These are phyloP conservation scores for Piedraia hortae DNA, from an alignment of 2,329 filamentous ascomycete genomes.

Conservation along the genomic window DNA sequence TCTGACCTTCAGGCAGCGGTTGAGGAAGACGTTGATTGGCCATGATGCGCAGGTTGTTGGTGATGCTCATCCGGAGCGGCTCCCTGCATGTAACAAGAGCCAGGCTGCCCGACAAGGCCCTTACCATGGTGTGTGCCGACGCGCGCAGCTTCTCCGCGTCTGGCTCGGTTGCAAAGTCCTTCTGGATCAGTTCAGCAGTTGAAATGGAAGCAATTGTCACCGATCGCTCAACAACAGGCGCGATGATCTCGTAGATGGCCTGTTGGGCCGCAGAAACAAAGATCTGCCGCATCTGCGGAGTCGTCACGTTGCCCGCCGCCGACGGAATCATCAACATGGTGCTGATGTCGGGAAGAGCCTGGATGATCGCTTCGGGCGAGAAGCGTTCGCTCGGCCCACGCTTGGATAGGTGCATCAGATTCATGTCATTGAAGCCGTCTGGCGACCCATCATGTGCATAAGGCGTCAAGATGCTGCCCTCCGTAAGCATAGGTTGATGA, in stretches of 20 bases:
- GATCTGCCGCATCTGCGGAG: conserved; percentile 39
- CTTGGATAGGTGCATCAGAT: conserved; percentile 38
- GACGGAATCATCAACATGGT: conserved; percentile 54
- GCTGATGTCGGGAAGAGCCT: conserved; percentile 60
- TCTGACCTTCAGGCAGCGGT: conserved; percentile 73
- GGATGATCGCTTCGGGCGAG: conserved; percentile 49
- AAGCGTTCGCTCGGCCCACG: conserved; percentile 39
- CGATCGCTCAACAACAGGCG: conserved; percentile 86
- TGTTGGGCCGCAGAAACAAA: conserved; percentile 66
- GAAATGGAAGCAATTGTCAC: conserved; percentile 96
- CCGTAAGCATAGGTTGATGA: conserved; percentile 27
- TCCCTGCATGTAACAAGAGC: conserved; percentile 97
- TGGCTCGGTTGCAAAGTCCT: conserved; percentile 83
- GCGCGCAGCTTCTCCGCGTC: conserved; percentile 68
- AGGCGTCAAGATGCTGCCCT: conserved; percentile 10
- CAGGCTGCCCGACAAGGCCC: conserved; percentile 75
- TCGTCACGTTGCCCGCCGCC: conserved; percentile 45
- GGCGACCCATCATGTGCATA: conserved; percentile 21
- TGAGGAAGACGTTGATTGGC: conserved; percentile 32
- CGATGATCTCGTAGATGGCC: conserved; percentile 86
- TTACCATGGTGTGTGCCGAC: conserved; percentile 79
- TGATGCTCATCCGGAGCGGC: conserved; percentile 83
- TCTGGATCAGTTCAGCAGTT: conserved; percentile 79
- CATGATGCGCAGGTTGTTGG: conserved; percentile 81
- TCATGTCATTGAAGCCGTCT: conserved; percentile 57